Evolutionary conservation across 148 eudicot species (phyloP), one percentile per base, ranked within the genome.

Genomic region (Beta vulgaris): DNA sequence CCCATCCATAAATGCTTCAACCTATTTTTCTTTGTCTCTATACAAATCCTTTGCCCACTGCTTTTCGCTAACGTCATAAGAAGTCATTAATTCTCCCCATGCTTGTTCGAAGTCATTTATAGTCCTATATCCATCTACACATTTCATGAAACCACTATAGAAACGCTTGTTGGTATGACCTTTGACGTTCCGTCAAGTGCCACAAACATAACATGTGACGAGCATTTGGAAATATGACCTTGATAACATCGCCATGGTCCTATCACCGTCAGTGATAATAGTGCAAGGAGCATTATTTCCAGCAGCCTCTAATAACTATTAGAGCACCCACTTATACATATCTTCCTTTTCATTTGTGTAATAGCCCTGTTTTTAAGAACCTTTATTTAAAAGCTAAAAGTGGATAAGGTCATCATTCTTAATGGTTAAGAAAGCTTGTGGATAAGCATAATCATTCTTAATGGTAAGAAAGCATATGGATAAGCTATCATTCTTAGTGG

Each of bases 61-160:
- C 12, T 11, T 32, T 2, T 71, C 39, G 9, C 26, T 12, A 3
- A 21, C 16, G 0, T 49, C 12, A 6, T 70, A 19, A 19, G 3
- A 6, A 4, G 12, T 13, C 19, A 49, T 16, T 2, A 71, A 31
- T 11, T 71, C 61, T 19, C 53, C 13, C 73, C 61, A 49, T 2
- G 42, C 61, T 32, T 16, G 31, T 2, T 71, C 73, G 34, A 71
- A 71, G 6, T 49, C 43, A 2, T 19, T 19, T 0, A 44, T 44
- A 0, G 35, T 49, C 1, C 16, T 13, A 71, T 12, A 53, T 11
- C 4, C 5, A n/a, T 71, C 61, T n/a, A n/a, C 43, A n/a, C 62
- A 71, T 35, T 71, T 71, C 73, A 71, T 71, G 21, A 71, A 71
- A 0, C 73, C 62, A 71, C 42, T 53, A 7, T 31, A 49, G n/a